Conservation (phyloP, 768 basidiomycete species). For the Trametes gibbosa region DNA sequence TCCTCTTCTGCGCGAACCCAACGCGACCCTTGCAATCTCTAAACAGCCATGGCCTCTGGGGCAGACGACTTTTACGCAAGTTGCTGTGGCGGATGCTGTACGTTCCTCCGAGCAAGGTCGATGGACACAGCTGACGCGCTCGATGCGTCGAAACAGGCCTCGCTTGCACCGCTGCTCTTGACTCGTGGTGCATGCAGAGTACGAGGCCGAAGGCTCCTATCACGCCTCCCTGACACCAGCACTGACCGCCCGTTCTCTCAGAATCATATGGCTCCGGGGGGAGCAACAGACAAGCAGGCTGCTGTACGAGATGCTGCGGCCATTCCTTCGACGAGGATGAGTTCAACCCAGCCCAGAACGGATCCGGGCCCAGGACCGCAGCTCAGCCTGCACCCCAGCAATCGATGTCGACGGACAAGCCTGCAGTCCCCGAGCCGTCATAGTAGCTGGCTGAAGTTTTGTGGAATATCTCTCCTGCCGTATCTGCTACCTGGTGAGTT, state of each 20-base stretch:
- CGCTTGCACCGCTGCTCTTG: background rate
- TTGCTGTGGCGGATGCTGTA: slow-evolving; percentile 12
- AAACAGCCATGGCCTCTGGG: background rate
- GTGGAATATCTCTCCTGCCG: no score
- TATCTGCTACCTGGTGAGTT: no score
- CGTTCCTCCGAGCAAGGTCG: background rate
- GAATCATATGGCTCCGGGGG: background rate
- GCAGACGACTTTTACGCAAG: background rate
- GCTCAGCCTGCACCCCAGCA: slow-evolving; percentile 5
- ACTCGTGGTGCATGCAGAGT: slow-evolving; percentile 9
- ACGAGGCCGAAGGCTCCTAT: background rate
- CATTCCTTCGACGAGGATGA: slow-evolving; percentile 16
- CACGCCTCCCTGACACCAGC: no score
- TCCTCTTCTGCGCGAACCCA: background rate
- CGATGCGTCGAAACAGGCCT: background rate
- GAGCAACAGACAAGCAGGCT: slow-evolving; percentile 5
- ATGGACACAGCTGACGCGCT: background rate
- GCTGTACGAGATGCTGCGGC: slow-evolving; percentile 8
- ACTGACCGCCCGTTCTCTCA: background rate
- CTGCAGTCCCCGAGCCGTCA: background rate
- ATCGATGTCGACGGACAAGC: slow-evolving; percentile 1
- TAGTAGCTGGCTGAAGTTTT: no score
- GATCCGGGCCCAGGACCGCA: background rate
- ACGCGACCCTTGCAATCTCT: background rate
- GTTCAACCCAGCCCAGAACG: slow-evolving; percentile 3